phyloP scores from a whole-genome alignment of 2,329 filamentous ascomycete species.

The Calonectria hongkongensis region DNA sequence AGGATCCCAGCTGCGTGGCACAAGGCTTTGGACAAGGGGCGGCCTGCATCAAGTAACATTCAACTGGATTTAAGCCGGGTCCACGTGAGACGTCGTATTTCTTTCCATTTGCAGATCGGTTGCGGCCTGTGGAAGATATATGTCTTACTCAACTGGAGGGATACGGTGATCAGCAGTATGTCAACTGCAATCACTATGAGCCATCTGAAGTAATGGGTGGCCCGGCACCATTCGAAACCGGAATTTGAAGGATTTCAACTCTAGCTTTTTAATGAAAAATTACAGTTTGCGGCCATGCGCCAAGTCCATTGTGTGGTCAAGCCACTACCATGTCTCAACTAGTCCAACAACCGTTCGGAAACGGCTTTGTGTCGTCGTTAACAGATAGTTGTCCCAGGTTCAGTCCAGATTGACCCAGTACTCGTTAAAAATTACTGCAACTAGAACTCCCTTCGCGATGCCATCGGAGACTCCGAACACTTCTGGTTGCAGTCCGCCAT shows the following conservation, averaged over 20 bases:
- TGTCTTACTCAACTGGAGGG: neutral
- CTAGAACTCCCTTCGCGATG: neutral
- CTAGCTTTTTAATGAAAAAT: neutral
- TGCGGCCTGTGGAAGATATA: neutral
- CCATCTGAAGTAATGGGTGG: neutral
- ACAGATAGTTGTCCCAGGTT: neutral
- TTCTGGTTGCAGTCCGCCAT: neutral
- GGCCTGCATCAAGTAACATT: neutral
- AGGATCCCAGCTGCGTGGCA: neutral
- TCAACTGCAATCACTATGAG: too few relatives aligned
- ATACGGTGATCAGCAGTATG: neutral
- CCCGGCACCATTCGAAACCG: neutral
- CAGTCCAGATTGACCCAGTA: neutral
- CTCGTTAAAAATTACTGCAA: neutral
- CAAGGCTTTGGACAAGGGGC: too few relatives aligned
- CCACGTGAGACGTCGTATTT: neutral
- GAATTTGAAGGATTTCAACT: neutral
- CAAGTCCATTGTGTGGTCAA: neutral
- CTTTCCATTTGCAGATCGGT: neutral
- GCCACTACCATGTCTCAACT: neutral
- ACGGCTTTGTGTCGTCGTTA: neutral
- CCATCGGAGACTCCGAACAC: neutral
- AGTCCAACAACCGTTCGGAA: neutral
- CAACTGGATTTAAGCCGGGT: neutral
- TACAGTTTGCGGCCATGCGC: slow-evolving; percentile 13